Conservation (phyloP, 495 filamentous ascomycete species). For the Chaetomium fimeti region DNA sequence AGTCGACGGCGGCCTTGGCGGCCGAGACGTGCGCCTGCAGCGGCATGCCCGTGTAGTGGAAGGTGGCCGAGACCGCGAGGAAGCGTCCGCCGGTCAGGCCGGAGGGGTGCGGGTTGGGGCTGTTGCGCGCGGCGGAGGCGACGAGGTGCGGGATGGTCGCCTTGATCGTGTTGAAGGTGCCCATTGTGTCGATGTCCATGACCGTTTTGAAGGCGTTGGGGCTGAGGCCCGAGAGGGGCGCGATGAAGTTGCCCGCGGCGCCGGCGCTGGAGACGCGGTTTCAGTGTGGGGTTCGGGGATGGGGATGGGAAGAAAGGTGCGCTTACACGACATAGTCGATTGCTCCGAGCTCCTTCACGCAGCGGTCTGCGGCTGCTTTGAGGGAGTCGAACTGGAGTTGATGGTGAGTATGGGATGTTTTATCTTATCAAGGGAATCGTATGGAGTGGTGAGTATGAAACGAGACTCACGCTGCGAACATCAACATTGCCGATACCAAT, state of each 20-base stretch:
- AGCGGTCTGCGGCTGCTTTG: constrained; percentile 69
- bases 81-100: constrained; percentile 74
- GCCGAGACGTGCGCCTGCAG: constrained; percentile 83
- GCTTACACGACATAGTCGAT: constrained; percentile 93
- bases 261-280: constrained; percentile 63
- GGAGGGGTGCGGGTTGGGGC: constrained; percentile 43
- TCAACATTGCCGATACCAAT: constrained; percentile 82
- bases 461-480: constrained; percentile 58
- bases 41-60: constrained; percentile 82
- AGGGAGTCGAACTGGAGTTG: constrained; percentile 57
- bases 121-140: constrained; percentile 63
- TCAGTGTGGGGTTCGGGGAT: constrained; percentile 8
- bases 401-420: background rate
- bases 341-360: constrained; percentile 73
- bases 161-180: constrained; percentile 93
- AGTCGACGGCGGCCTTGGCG: constrained; percentile 89
- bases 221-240: constrained; percentile 75
- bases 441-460: background rate
- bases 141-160: constrained; percentile 78
- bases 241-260: constrained; percentile 94
- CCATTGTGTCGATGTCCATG: constrained; percentile 92
- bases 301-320: background rate
- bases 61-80: constrained; percentile 81
- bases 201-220: constrained; percentile 92
- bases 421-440: background rate